Base-by-base conservation (phyloP, 129 eudicot species). In the Kitagawia praeruptora region DNA sequence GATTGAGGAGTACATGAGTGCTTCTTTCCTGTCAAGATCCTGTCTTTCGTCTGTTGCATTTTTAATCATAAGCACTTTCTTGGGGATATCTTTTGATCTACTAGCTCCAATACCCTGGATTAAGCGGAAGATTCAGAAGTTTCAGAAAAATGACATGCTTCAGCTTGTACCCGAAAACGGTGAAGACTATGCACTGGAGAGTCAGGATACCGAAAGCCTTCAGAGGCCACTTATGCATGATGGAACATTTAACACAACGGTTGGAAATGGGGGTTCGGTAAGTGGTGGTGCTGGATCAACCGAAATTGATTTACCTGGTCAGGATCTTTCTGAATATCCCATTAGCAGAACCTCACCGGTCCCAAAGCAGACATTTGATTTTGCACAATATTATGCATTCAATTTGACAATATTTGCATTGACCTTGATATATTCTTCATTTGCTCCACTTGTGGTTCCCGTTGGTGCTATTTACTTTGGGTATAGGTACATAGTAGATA, bases 31-130 rank as follows among this genome's bases (percentile, higher is more conserved):
- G 83, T 85, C 99, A 81, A 89, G 89, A 83, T 92, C 99, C 6
- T 96, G 98, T 82, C 97, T 96, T 41, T 92, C 99, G 5, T 92
- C 98, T 10, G 86, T 92, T 27, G 99, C 99, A 5, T 96, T 96
- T 86, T 88, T 96, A 21, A 90, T 96, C 66, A 90, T 95, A 8
- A 80, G 98, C 81, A 96, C 98, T 14, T 96, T 96, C 85, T 84
- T 96, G 88, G 99, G 99, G 38, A 96, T 96, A 78, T 96, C 99
- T 42, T 96, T 79, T 73, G 99, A 96, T 85, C 67, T 96, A 6
- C 77, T 92, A 69, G 97, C 99, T 41, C 99, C 99, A 38, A 87
- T 96, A 34, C 99, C 99, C 23, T 96, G 98, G 98, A 96, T 96
- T 37, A 96, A 96, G 77, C 90, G 83, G 56, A 90, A 90, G 74